Percentiles rank a stretch among this genome's conserved stretches.
These are phyloP conservation scores for Claviceps monticola DNA, from an alignment of 2,329 filamentous ascomycete species.

Conservation along the genomic window DNA sequence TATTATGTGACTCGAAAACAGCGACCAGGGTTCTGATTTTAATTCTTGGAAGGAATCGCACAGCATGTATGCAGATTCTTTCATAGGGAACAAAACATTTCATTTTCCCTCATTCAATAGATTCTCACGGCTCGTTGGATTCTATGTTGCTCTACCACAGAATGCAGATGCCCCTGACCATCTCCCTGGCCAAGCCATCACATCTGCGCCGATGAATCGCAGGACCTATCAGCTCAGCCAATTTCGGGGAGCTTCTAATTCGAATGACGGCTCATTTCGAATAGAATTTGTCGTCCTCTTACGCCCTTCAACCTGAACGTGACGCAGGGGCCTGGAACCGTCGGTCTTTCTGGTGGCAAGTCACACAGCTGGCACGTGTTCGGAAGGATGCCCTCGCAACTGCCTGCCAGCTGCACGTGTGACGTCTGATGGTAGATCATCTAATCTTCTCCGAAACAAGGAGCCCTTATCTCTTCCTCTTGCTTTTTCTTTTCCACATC, in stretches of 20 bases:
- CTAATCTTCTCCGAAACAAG: slow-evolving; percentile 2
- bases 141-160: neutral
- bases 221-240: neutral
- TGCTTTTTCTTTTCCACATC: slow-evolving; percentile 2
- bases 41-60: neutral
- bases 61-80: neutral
- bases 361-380: slow-evolving; percentile 1
- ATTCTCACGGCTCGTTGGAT: neutral
- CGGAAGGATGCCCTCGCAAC: slow-evolving; percentile 3
- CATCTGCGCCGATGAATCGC: neutral
- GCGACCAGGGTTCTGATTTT: neutral
- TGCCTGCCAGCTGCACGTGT: slow-evolving; percentile 3
- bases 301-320: neutral
- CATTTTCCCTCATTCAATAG: neutral
- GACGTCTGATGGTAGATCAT: neutral
- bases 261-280: neutral
- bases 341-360: neutral
- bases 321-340: neutral
- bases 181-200: neutral
- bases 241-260: neutral
- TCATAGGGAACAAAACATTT: neutral
- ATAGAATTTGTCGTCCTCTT: too few species aligned
- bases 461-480: neutral
- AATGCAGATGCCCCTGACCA: neutral
- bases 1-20: neutral